Evolutionary conservation across 495 filamentous ascomycete species (phyloP).

Genomic region (Beverwykella pulmonaria): DNA sequence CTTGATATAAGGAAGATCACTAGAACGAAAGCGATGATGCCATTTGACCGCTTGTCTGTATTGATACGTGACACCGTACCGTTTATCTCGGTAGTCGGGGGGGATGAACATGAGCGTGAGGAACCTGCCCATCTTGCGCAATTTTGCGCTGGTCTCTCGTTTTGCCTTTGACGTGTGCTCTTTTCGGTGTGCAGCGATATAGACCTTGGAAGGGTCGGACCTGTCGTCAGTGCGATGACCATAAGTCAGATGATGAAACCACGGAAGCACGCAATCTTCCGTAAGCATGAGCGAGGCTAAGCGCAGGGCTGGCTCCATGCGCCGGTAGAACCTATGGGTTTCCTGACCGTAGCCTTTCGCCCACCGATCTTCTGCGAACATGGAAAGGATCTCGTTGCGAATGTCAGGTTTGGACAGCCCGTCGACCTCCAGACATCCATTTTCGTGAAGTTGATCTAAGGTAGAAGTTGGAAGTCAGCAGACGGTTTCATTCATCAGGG

Average conservation of each 20-base stretch:
- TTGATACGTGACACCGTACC: background rate
- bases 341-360: slow-evolving; percentile 16
- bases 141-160: background rate
- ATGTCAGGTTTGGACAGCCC: background rate
- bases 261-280: slow-evolving; percentile 21
- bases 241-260: slow-evolving; percentile 19
- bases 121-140: background rate
- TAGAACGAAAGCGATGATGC: background rate
- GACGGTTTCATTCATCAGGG: too few relatives aligned
- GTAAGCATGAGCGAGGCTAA: slow-evolving; percentile 17
- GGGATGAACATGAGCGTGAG: slow-evolving; percentile 12
- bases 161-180: background rate
- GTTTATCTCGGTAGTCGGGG: background rate
- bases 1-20: background rate
- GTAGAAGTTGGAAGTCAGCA: background rate
- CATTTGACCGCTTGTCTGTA: background rate
- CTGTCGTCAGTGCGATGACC: slow-evolving; percentile 4
- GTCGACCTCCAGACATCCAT: slow-evolving; percentile 4
- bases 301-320: slow-evolving; percentile 9
- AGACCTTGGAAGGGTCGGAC: background rate
- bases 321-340: slow-evolving; percentile 2
- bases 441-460: background rate
- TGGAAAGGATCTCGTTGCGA: slow-evolving; percentile 12
- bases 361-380: slow-evolving; percentile 23
- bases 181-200: background rate